Base-by-base conservation (phyloP, 129 eudicot species). In the Mikania micrantha region DNA sequence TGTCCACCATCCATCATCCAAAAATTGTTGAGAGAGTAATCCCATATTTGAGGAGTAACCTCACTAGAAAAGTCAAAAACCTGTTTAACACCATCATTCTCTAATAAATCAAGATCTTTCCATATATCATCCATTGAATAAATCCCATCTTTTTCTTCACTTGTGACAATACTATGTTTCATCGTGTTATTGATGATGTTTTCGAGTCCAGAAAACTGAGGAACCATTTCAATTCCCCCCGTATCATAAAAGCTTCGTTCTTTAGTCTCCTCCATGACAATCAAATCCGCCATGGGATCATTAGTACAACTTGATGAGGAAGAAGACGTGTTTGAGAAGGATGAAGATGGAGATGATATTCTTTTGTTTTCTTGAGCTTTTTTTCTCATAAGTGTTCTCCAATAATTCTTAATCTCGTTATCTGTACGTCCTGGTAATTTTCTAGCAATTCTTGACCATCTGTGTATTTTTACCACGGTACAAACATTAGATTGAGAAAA, bases 401-500 rank as follows among this genome's bases (percentile, higher is more conserved):
- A 91, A 6, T 91, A 91, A 70, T 91, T 91, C 66, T 91, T 91
- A 4, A 91, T 91, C 64, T 91, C 97, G 5, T 91, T 91, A 60
- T 91, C 97, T 0, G 95, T 91, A 24, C 97, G 81, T 1, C 97
- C 97, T 0, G 95, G 95, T 60, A 91, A 69, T 77, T 84, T 87
- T 5, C 90, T 71, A 48, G 97, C 97, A 66, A 91, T 91, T 78
- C 81, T 83, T 74, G 97, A 91, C 97, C 97, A 91, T 76, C 97
- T 91, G 83, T 75, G 82, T 24, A n/a, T 3, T 13, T 70, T 64
- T 62, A 36, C 54, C 25, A 68, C 6, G 64, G 40, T 34, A 32
- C 31, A 24, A 12, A 47, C 2, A 28, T 66, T 75, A 12, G 47
- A 36, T 47, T 53, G 28, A 67, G 32, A n/a, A n/a, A n/a, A n/a